Percentiles rank a stretch among this genome's conserved stretches.
Conservation (phyloP, 441 rosid species). For the Cnidoscolus chayamansa region DNA sequence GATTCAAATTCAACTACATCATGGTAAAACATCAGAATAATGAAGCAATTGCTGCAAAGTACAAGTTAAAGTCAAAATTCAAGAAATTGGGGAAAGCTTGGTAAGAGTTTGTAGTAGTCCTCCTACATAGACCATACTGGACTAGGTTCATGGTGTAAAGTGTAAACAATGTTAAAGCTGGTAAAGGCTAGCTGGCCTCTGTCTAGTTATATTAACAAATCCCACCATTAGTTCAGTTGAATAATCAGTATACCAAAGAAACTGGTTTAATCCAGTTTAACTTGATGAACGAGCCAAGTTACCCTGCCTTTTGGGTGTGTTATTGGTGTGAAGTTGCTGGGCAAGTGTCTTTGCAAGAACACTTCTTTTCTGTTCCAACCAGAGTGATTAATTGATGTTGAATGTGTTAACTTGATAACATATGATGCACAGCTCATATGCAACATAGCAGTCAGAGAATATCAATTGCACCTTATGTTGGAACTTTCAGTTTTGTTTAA, state of each 20-base stretch:
- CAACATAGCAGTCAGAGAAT: background rate
- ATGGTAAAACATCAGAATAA: background rate
- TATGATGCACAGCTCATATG: background rate
- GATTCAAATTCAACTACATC: background rate
- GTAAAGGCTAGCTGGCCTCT: background rate
- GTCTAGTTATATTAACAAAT: background rate
- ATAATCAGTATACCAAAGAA: constrained; percentile 1
- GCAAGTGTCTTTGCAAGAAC: background rate
- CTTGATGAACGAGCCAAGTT: constrained; percentile 4
- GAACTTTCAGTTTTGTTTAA: too few species aligned
- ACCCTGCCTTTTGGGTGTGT: background rate
- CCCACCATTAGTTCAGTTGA: background rate
- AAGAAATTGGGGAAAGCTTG: background rate
- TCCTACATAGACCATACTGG: background rate
- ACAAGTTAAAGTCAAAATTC: background rate
- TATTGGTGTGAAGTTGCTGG: background rate
- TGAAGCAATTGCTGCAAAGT: background rate
- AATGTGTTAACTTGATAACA: background rate
- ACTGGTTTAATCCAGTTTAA: background rate
- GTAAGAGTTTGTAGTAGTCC: background rate
- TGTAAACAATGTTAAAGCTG: background rate
- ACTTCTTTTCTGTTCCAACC: background rate
- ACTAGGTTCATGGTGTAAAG: background rate
- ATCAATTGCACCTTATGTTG: background rate
- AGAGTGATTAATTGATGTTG: background rate